Percentiles rank a stretch among this genome's conserved stretches.
Conservation (phyloP, 2,329 filamentous ascomycete genomes). For the Aureobasidium vineae region DNA sequence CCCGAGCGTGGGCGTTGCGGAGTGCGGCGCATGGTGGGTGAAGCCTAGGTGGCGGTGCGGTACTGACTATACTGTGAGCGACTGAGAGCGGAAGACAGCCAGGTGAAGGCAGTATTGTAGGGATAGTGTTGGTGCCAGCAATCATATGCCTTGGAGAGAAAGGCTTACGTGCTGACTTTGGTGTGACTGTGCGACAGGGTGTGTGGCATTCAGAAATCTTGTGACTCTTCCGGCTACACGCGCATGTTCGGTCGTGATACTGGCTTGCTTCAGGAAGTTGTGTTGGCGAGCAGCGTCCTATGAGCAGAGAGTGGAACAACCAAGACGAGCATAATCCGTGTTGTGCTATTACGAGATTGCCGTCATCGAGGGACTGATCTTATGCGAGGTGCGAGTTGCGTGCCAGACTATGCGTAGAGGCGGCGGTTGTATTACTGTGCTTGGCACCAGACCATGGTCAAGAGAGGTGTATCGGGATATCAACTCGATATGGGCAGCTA, state of each 20-base stretch:
- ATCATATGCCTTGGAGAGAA: slow-evolving; percentile 15
- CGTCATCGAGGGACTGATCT: slow-evolving; percentile 3
- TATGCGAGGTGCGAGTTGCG: not conserved
- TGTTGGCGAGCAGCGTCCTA: slow-evolving; percentile 14
- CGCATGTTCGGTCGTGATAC: not conserved
- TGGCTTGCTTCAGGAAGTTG: slow-evolving; percentile 8
- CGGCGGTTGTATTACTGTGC: slow-evolving; percentile 1
- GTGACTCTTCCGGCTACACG: slow-evolving; percentile 16
- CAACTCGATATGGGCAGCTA: not conserved
- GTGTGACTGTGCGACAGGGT: slow-evolving; percentile 12
- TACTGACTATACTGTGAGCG: slow-evolving; percentile 4
- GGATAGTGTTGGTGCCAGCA: not conserved
- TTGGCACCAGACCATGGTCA: slow-evolving; percentile 6
- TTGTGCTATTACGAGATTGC: not conserved
- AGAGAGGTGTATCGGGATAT: not conserved
- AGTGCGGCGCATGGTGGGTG: slow-evolving; percentile 24
- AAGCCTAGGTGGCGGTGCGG: not conserved
- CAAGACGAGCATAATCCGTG: slow-evolving; percentile 22
- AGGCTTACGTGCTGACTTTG: slow-evolving; percentile 20
- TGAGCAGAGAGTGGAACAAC: not conserved
- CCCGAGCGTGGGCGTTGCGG: slow-evolving; percentile 17
- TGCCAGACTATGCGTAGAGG: no score
- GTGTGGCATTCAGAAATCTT: slow-evolving; percentile 14
- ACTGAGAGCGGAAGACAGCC: not conserved
- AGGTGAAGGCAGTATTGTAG: not conserved